These are phyloP conservation scores for Septoria linicola DNA, from an alignment of 2,329 filamentous ascomycete species.

Conservation along the genomic window DNA sequence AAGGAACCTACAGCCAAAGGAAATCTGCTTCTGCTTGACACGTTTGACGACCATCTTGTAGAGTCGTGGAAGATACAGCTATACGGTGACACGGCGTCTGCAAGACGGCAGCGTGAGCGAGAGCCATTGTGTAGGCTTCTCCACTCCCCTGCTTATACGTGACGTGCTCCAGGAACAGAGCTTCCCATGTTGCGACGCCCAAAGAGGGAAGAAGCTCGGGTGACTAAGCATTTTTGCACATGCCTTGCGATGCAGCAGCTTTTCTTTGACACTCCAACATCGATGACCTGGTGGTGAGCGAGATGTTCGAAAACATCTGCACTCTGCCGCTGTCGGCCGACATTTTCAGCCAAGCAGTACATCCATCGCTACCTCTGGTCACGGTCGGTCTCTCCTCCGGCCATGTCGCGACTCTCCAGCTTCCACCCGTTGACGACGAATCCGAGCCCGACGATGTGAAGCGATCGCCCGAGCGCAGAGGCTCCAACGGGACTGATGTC, in stretches of 20 bases:
- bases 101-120: neutral
- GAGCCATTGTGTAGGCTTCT: neutral
- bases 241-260: too few species aligned
- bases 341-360: conserved; percentile 82
- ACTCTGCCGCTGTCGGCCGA: conserved; percentile 82
- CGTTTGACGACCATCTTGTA: conserved; percentile 34
- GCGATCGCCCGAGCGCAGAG: conserved; percentile 30
- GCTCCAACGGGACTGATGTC: conserved; percentile 65
- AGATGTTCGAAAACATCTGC: conserved; percentile 89
- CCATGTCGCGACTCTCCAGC: conserved; percentile 78
- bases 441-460: conserved; percentile 34
- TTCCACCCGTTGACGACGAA: conserved; percentile 59
- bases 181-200: too few species aligned
- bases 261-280: too few species aligned
- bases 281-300: conserved; percentile 6
- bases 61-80: too few species aligned
- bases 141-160: conserved; percentile 7
- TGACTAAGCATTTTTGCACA: too few species aligned
- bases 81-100: neutral
- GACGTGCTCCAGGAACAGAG: too few species aligned
- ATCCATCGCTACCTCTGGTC: conserved; percentile 79
- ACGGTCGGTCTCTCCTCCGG: conserved; percentile 82
- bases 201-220: neutral
- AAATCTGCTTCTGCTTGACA: conserved; percentile 37
- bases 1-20: conserved; percentile 35